Conservation (phyloP, 2,329 filamentous ascomycete species). For the Trichoderma citrinoviride region DNA sequence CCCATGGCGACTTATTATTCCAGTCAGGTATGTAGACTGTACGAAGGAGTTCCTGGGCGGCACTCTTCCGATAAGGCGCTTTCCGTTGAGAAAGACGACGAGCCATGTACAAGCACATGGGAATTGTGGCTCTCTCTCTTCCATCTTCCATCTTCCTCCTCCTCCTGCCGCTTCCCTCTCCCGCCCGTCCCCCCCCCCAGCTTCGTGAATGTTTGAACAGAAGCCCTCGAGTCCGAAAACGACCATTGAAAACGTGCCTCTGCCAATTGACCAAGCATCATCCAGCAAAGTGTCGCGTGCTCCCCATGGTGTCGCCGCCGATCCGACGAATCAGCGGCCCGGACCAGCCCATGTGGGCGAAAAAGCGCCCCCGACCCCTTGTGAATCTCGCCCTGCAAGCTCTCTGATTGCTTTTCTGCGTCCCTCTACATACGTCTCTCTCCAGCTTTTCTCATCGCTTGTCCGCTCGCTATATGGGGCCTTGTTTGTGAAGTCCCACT, state of each 20-base stretch:
- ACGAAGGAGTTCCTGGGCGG: neutral
- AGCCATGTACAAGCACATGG: neutral
- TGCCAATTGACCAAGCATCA: slow-evolving; percentile 43
- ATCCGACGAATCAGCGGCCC: slow-evolving; percentile 36
- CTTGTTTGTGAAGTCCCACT: too few species aligned
- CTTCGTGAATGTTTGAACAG: neutral
- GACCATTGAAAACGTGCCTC: slow-evolving; percentile 10
- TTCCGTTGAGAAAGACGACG: neutral
- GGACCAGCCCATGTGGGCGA: slow-evolving; percentile 36
- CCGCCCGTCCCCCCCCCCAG: neutral
- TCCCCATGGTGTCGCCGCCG: slow-evolving; percentile 28
- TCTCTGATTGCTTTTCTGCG: neutral
- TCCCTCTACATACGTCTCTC: neutral
- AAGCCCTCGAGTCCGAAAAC: neutral
- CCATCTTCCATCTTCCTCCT: too few species aligned
- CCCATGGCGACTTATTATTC: slow-evolving; percentile 1
- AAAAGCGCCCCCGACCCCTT: neutral
- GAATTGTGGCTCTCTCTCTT: neutral
- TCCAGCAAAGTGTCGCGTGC: slow-evolving; percentile 46
- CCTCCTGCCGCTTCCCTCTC: too few species aligned
- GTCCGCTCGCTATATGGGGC: neutral
- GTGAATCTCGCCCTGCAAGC: slow-evolving; percentile 4
- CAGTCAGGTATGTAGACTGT: neutral
- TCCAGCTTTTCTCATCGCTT: neutral
- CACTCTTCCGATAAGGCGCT: neutral